Conservation (phyloP, 2,329 filamentous ascomycete genomes). For the Bisporella sp. region DNA sequence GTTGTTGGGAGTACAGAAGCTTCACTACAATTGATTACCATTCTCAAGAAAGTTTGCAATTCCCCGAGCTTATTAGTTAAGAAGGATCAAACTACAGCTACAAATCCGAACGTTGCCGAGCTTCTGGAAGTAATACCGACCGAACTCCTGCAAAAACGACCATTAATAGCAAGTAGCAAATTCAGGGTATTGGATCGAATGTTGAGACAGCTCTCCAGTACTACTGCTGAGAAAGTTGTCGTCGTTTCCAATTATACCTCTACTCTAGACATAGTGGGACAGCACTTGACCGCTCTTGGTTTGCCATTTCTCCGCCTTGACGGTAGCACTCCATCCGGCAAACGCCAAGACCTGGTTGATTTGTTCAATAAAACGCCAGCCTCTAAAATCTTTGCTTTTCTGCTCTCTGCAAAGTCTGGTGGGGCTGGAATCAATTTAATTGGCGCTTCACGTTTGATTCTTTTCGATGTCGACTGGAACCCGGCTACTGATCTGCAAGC, state of each 20-base stretch:
- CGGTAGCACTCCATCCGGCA: constrained; percentile 55
- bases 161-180: constrained; percentile 55
- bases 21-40: constrained; percentile 61
- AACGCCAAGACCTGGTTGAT: constrained; percentile 62
- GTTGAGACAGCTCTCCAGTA: constrained; percentile 51
- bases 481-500: constrained; percentile 67
- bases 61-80: constrained; percentile 56
- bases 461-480: constrained; percentile 74
- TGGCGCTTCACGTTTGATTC: constrained; percentile 60
- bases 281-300: constrained; percentile 50
- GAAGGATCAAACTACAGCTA: constrained; percentile 29
- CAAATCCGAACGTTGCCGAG: constrained; percentile 29
- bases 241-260: constrained; percentile 72
- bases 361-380: constrained; percentile 57
- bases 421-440: constrained; percentile 65
- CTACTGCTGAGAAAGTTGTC: constrained; percentile 63
- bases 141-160: constrained; percentile 44
- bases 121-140: constrained; percentile 47
- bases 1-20: constrained; percentile 55
- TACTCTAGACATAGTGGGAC: constrained; percentile 60
- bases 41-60: constrained; percentile 70
- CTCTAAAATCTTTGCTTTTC: constrained; percentile 56
- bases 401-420: constrained; percentile 67
- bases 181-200: constrained; percentile 60
- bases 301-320: constrained; percentile 62